Conservation (phyloP, 257 asterid genomes). For the Scutellaria minor region DNA sequence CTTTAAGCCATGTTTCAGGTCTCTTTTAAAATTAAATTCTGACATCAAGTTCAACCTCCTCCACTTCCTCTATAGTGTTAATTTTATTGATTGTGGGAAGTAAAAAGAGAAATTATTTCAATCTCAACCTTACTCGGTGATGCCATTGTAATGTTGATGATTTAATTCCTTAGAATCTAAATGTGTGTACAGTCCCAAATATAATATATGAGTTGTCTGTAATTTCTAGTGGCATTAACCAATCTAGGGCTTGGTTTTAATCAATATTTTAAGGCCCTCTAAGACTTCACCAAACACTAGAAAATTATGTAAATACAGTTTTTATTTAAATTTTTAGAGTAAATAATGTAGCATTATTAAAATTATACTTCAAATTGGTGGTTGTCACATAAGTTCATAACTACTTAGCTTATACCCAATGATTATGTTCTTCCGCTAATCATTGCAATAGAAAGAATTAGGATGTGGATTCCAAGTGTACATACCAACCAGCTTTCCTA, state of each 20-base stretch:
- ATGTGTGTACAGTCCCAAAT: too few species aligned
- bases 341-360: not conserved
- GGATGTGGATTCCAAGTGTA: conserved; percentile 30
- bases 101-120: too few species aligned
- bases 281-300: not conserved
- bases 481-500: conserved; percentile 11
- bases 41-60: not conserved
- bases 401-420: not conserved
- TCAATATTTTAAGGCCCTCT: not conserved
- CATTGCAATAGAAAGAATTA: conserved; percentile 4
- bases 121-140: too few species aligned
- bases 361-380: conserved; percentile 2
- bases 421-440: conserved; percentile 15
- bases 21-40: not conserved
- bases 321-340: not conserved
- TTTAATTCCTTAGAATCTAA: too few species aligned
- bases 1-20: not conserved
- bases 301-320: not conserved
- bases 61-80: too few species aligned
- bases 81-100: too few species aligned
- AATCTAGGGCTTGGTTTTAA: too few species aligned
- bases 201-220: too few species aligned
- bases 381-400: not conserved
- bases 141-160: too few species aligned
- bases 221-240: too few species aligned